Percentiles rank a stretch among this genome's conserved stretches.
These are phyloP conservation scores for Rhinocladiella mackenziei DNA, from an alignment of 2,329 filamentous ascomycete genomes.

Conservation along the genomic window DNA sequence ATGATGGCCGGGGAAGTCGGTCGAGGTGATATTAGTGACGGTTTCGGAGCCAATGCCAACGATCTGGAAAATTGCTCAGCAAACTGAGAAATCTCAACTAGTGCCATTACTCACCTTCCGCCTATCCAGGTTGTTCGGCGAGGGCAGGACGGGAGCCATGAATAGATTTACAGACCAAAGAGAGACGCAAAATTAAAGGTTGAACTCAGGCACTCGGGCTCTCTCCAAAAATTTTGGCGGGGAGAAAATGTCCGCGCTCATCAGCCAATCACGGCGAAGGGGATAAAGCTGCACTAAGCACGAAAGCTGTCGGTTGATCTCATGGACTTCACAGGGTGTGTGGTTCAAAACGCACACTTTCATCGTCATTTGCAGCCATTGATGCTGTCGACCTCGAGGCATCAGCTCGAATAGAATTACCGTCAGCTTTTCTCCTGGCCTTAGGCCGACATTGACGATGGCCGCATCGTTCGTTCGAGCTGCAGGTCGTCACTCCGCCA, in stretches of 20 bases:
- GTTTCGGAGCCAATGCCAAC: constrained; percentile 87
- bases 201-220: neutral
- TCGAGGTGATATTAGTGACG: constrained; percentile 81
- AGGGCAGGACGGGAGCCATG: constrained; percentile 21
- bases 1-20: constrained; percentile 87
- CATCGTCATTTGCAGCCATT: constrained; percentile 2
- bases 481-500: constrained; percentile 53
- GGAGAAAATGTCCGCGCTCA: neutral
- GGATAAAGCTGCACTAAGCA: neutral
- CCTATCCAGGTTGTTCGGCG: constrained; percentile 23
- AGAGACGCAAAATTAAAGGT: neutral
- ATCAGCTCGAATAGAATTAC: constrained; percentile 10
- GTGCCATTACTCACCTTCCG: constrained; percentile 19
- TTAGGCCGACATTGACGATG: constrained; percentile 46
- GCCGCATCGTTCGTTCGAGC: constrained; percentile 59
- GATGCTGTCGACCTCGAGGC: constrained; percentile 16
- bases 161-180: neutral
- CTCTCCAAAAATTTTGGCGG: constrained; percentile 12
- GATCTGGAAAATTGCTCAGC: constrained; percentile 13
- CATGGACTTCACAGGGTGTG: constrained; percentile 12
- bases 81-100: neutral
- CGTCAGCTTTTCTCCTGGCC: constrained; percentile 19
- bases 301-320: constrained; percentile 3
- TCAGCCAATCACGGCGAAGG: no score
- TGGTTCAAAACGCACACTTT: neutral